phyloP scores from a whole-genome alignment of 192 early-diverging fungal species.

The Anaeromyces robustus region DNA sequence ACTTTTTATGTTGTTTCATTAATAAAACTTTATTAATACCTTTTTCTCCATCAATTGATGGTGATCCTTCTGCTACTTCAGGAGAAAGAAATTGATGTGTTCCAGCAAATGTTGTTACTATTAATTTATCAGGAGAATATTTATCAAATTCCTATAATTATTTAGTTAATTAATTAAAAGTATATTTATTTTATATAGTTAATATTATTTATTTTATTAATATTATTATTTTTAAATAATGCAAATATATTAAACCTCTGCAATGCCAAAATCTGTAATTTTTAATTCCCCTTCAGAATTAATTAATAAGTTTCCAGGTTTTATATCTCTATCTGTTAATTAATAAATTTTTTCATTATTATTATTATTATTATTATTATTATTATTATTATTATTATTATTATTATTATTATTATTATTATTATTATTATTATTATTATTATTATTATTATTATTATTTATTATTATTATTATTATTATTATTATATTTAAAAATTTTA shows the following conservation, averaged over 20 bases:
- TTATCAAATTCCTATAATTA: slow-evolving; percentile 20
- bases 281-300: slow-evolving; percentile 33
- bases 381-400: too few relatives aligned
- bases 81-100: slow-evolving; percentile 43
- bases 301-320: slow-evolving; percentile 33
- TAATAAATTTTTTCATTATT: too few relatives aligned
- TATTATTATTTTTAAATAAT: neutral
- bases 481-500: too few relatives aligned
- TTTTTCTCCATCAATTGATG: slow-evolving; percentile 15
- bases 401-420: too few relatives aligned
- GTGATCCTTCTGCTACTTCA: slow-evolving; percentile 23
- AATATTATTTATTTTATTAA: neutral
- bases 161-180: neutral
- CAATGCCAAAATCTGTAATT: slow-evolving; percentile 38
- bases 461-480: too few relatives aligned
- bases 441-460: too few relatives aligned
- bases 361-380: too few relatives aligned
- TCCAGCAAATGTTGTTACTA: slow-evolving; percentile 24
- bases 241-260: slow-evolving; percentile 14
- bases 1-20: too few relatives aligned
- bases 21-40: slow-evolving; percentile 13
- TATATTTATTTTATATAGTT: neutral
- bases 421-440: too few relatives aligned
- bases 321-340: slow-evolving; percentile 32
- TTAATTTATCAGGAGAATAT: slow-evolving; percentile 19